A percentile compares a stretch with the other conserved stretches of the same genome.
Evolutionary conservation across 75 land plant genomes (phyloP).

Genomic region (Cryptomeria japonica): DNA sequence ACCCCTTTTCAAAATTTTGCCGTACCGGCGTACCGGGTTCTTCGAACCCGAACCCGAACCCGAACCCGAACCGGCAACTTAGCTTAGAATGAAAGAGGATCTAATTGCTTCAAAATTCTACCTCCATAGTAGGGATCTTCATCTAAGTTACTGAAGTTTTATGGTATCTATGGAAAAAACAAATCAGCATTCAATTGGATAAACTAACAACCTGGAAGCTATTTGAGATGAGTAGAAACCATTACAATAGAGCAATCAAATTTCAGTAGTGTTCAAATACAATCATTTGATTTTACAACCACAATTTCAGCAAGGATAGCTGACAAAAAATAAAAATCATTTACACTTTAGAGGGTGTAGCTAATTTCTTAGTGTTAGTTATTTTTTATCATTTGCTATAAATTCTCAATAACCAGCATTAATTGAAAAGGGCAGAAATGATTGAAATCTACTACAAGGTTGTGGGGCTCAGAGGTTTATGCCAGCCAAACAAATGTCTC

Average conservation of each 20-base stretch:
- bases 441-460: too few species aligned
- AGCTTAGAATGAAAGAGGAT: neutral
- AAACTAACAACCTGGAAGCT: neutral
- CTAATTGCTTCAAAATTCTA: neutral
- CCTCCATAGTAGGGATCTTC: neutral
- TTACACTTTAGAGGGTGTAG: neutral
- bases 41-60: too few species aligned
- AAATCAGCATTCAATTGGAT: neutral
- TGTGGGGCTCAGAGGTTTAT: too few species aligned
- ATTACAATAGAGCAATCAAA: neutral
- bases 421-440: too few species aligned
- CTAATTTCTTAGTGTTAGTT: neutral
- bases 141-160: neutral
- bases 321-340: neutral
- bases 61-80: too few species aligned
- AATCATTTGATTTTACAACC: neutral
- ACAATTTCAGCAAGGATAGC: neutral
- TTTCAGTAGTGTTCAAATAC: neutral
- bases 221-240: neutral
- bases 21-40: too few species aligned
- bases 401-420: neutral
- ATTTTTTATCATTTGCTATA: neutral
- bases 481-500: too few species aligned
- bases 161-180: neutral
- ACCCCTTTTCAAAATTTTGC: too few species aligned